Base-by-base conservation (phyloP, 352 stramenopile species). In the Pythium oligandrum region DNA sequence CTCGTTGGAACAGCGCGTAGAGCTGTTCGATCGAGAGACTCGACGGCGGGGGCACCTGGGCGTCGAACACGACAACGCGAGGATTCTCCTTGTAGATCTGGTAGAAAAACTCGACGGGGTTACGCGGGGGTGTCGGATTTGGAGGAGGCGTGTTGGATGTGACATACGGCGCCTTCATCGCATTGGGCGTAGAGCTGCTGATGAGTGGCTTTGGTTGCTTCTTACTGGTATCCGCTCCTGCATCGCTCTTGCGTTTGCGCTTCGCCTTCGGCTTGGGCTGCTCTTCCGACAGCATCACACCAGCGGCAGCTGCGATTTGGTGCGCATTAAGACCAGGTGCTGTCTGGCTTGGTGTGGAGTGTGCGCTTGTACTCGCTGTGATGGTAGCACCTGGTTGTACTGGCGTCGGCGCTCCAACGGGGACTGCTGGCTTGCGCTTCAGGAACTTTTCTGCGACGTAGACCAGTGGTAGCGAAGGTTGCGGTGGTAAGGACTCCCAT, bases 401-500 rank as follows among this genome's bases (percentile, higher is more conserved):
- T 26, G 17, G 17, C 17, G 17, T 26, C 17, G 17, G 17, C 17
- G 17, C 17, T 26, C 17, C 17, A 26, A 26, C 17, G 0, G 34
- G 10, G 11, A 26, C 4, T 26, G 34, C 4, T 4, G 61, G 36
- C 34, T 82, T 78, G 46, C 66, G 64, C 50, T 67, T 70, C 31
- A 88, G 53, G 48, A 88, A 86, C 39, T 75, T 80, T 10, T 76
- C 75, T 1, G 78, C 78, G 4, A 82, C 69, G 50, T 83, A 86
- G 6, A 68, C 72, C 10, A 86, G 57, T 6, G 78, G 73, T 8
- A 83, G 50, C 11, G 64, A 71, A 3, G 68, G 46, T 60, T 78
- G 74, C 42, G 66, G 44, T 11, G 66, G 48, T 8, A 86, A 85
- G 1, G 71, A 62, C 40, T 66, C 51, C 75, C 71, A 84, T 4